phyloP scores from a whole-genome alignment of 371 early-diverging fungal species.

The Conidiobolus coronatus region DNA sequence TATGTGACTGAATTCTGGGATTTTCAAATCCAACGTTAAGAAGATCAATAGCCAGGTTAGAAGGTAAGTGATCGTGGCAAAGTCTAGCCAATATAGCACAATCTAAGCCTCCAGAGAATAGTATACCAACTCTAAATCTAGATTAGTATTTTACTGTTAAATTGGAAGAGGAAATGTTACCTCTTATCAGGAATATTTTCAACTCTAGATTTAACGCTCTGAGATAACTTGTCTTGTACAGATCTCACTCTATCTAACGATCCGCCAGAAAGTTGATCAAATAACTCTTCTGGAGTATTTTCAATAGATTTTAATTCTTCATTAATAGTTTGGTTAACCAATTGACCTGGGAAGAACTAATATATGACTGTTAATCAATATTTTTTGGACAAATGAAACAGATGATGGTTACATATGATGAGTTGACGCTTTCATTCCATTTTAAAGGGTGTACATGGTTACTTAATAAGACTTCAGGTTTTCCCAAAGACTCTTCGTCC shows the following conservation, averaged over 20 bases:
- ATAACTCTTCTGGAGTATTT: background rate
- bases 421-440: background rate
- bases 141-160: background rate
- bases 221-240: conserved; percentile 14
- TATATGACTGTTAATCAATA: conserved; percentile 5
- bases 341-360: conserved; percentile 10
- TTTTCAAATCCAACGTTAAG: conserved; percentile 92
- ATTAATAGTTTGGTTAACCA: conserved; percentile 7
- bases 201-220: conserved; percentile 27
- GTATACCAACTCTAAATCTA: conserved; percentile 44
- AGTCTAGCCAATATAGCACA: conserved; percentile 69
- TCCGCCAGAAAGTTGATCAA: background rate
- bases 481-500: background rate
- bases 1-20: conserved; percentile 23
- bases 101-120: conserved; percentile 91
- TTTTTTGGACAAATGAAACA: too few relatives aligned
- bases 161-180: conserved; percentile 9
- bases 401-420: background rate
- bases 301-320: too few relatives aligned
- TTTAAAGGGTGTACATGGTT: background rate
- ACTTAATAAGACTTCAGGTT: background rate
- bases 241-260: background rate
- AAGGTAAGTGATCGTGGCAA: conserved; percentile 38
- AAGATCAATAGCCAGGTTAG: conserved; percentile 61
- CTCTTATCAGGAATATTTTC: conserved; percentile 24